Evolutionary conservation across 1,284 basidiomycete species (phyloP), one percentile per base, ranked within the genome.

Genomic region (Pterulicium gracile): DNA sequence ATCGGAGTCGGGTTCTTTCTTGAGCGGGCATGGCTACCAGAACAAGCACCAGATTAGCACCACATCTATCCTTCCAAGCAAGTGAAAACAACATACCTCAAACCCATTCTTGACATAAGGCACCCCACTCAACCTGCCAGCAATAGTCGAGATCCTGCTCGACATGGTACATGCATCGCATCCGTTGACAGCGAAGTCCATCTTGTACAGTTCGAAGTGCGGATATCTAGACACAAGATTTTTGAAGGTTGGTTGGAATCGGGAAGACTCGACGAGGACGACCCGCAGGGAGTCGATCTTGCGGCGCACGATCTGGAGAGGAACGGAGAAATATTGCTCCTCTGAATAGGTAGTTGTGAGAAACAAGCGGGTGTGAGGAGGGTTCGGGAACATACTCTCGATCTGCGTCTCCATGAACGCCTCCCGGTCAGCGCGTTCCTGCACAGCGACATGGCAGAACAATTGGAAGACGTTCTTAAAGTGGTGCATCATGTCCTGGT

Each of bases 401-500:
- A 82, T 56, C 39, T 66, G 68, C 27, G 66, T 58, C 49, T 73
- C 58, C 71, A 83, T 76, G 54, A 76, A 81, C 3, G 63, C 55
- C 42, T 63, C 65, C 13, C 85, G 68, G 42, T 79, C 66, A 4
- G 58, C 59, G n/a, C 65, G 58, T 4, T 75, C 68, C 19, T 67
- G 72, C 23, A 88, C 77, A 17, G 83, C 82, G 35, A 92, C 65
- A 53, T 91, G 81, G 2, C 91, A 81, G 53, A 90, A 82, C 36
- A 91, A 75, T 56, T 93, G 89, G 54, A 87, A 90, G 23, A 92
- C 73, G 42, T 87, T 81, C 62, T 88, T 89, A 71, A 89, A 88
- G 49, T 88, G 83, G 51, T 83, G 75, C 13, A 72, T 65, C 17
- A 84, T 66, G 54, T 87, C 82, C 59, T 90, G 81, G 56, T 81